phyloP scores from a whole-genome alignment of 768 basidiomycete genomes.

The Mycena rebaudengoi region DNA sequence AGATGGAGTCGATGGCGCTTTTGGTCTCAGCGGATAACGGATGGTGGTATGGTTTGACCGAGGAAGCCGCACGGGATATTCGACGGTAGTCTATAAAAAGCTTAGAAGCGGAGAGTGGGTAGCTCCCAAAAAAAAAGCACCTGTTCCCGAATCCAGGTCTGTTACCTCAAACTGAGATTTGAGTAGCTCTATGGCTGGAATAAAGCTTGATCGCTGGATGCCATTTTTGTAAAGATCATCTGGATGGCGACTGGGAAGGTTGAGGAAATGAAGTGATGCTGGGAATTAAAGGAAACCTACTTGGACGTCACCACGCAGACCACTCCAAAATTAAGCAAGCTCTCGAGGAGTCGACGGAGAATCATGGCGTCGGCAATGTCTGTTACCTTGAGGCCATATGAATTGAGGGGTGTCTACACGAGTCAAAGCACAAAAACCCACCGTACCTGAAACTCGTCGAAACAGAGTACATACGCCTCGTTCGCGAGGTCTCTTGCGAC shows the following conservation, averaged over 20 bases:
- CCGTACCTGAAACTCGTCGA: slow-evolving; percentile 96
- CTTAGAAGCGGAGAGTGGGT: slow-evolving; percentile 1
- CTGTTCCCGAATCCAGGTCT: slow-evolving; percentile 95
- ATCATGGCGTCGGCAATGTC: slow-evolving; percentile 99
- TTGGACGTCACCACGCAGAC: slow-evolving; percentile 98
- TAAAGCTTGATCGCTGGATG: slow-evolving; percentile 93
- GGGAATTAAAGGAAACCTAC: slow-evolving; percentile 60
- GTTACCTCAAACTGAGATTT: slow-evolving; percentile 88
- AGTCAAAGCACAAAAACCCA: slow-evolving; percentile 8
- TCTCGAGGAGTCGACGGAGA: slow-evolving; percentile 86
- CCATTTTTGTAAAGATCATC: slow-evolving; percentile 99
- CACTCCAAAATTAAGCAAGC: slow-evolving; percentile 87
- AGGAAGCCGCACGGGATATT: slow-evolving; percentile 89
- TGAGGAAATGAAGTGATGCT: neutral
- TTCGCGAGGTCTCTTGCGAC: slow-evolving; percentile 88
- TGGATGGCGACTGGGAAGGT: slow-evolving; percentile 82
- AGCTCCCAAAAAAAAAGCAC: slow-evolving; percentile 56
- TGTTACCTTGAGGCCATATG: slow-evolving; percentile 67
- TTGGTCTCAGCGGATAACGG: slow-evolving; percentile 81
- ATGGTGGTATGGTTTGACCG: slow-evolving; percentile 80
- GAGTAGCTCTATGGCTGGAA: slow-evolving; percentile 94
- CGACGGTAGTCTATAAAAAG: slow-evolving; percentile 84
- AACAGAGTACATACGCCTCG: slow-evolving; percentile 88
- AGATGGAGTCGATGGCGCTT: slow-evolving; percentile 64
- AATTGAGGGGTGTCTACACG: slow-evolving; percentile 2